A percentile compares a stretch with the other conserved stretches of the same genome.
Conservation (phyloP, 305 asterid species). For the Solanum hybrid region DNA sequence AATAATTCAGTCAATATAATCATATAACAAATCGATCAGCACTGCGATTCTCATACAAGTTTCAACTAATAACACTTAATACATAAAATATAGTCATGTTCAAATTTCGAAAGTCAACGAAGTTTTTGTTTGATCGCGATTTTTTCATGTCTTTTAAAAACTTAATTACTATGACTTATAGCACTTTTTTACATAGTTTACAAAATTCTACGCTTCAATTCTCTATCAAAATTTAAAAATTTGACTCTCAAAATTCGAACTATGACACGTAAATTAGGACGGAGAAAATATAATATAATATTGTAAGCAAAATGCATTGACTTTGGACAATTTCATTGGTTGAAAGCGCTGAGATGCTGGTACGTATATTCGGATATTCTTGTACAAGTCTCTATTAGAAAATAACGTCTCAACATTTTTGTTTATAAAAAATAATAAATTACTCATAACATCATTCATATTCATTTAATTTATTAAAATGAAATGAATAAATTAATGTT, state of each 20-base stretch:
- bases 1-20: background rate
- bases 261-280: background rate
- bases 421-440: background rate
- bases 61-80: background rate
- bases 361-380: background rate
- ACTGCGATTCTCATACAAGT: background rate
- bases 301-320: background rate
- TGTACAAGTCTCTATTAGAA: background rate
- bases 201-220: background rate
- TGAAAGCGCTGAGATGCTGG: background rate
- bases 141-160: background rate
- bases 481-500: background rate
- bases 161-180: too few relatives aligned
- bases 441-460: background rate
- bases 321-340: background rate
- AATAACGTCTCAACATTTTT: background rate
- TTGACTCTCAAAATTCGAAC: background rate
- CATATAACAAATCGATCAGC: background rate
- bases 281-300: background rate
- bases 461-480: background rate
- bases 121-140: background rate
- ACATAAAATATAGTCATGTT: background rate
- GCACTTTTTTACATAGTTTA: background rate
- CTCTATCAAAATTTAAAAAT: background rate
- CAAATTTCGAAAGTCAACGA: background rate